Percentiles rank a stretch among this genome's conserved stretches.
phyloP scores from a whole-genome alignment of 2,329 filamentous ascomycete species.

The Magnaporthales sp. region DNA sequence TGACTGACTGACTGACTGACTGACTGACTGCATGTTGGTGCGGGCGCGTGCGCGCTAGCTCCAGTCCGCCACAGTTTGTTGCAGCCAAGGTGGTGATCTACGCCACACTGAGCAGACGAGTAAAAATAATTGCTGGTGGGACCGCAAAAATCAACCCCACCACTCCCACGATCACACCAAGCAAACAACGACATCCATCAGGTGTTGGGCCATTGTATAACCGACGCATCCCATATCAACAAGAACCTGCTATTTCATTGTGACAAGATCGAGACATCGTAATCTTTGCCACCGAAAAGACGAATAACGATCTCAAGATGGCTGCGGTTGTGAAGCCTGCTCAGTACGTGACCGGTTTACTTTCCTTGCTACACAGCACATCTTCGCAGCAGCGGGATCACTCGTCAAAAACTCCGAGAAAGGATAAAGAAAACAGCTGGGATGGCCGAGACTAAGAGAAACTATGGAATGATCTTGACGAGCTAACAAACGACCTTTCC shows the following conservation, averaged over 20 bases:
- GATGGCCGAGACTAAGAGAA: not conserved
- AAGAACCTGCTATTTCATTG: not conserved
- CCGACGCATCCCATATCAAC: not conserved
- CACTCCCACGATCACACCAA: not conserved
- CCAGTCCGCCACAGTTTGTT: not conserved
- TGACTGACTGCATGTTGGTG: not conserved
- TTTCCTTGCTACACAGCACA: not conserved
- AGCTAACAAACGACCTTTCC: not conserved
- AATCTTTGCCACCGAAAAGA: not conserved
- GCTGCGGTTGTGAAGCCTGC: not conserved
- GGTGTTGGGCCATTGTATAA: not conserved
- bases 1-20: not conserved
- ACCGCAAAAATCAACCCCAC: conserved; percentile 5
- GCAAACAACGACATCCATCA: conserved; percentile 4
- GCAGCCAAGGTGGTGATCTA: not conserved
- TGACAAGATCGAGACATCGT: not conserved
- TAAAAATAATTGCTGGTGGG: conserved; percentile 6
- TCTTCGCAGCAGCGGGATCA: not conserved
- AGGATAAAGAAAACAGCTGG: not conserved
- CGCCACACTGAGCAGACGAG: not conserved
- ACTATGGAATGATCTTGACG: not conserved
- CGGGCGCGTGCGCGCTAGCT: not conserved
- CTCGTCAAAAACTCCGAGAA: not conserved
- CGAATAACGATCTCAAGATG: not conserved
- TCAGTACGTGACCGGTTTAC: not conserved